Base-by-base conservation (phyloP, 2,329 filamentous ascomycete genomes). In the Microsporum canis region DNA sequence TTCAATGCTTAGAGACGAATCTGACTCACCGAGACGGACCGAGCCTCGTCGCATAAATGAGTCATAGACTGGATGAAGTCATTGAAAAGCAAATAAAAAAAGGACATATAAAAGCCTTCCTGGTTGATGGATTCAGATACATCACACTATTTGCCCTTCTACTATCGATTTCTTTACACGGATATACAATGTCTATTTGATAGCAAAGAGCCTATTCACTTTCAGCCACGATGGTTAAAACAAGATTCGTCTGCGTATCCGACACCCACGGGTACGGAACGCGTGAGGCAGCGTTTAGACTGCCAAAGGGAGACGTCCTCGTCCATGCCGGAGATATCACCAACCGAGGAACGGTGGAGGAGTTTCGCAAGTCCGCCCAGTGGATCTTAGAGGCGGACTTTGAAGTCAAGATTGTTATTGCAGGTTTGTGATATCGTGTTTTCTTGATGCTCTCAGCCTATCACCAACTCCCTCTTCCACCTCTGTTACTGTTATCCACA, bases 261-360 rank as follows among this genome's bases (percentile, higher is more conserved):
- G 82, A 84, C 68, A 84, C 82, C 17, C 80, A 84, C 67, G 79
- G 78, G 61, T 77, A 79, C 60, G 75, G 76, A 3, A 80, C 81
- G 12, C 70, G 70, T 10, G 72, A 78, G 63, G 77, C 73, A 55
- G 73, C 71, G n/a, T 79, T 76, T 65, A 80, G 77, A 63, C 72
- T 84, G 10, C 81, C 82, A 3, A 71, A 74, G 10, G 82, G 82
- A 55, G 82, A 84, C 68, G 75, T 84, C 12, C 71, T 85, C 43
- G 81, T 84, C 49, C 82, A 84, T 66, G 82, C 82, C 2, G 82
- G 82, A 5, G 82, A 84, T 63, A 69, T 84, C 58, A 82, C 82
- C 47, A 84, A 82, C 65, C 78, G 79, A 64, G 82, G 82, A 17
- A 79, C 75, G 58, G 72, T 74, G 57, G 62, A 70, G 12, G 82